Conservation (phyloP, 202 grass and related monocot species). For the Brachypodium distachyon region DNA sequence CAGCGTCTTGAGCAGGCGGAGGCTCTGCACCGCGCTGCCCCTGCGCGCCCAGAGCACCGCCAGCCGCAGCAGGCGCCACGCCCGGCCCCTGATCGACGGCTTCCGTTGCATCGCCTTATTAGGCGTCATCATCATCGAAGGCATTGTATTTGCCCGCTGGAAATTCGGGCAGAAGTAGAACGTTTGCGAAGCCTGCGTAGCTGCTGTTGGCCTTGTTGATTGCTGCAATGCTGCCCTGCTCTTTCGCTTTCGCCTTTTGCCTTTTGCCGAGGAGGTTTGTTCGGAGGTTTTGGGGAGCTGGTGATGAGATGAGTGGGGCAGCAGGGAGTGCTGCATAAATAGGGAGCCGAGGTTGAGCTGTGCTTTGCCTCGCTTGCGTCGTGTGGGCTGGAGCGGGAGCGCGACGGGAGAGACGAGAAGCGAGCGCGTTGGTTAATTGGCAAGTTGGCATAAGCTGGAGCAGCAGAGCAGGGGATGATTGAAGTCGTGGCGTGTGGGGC, state of each 20-base stretch:
- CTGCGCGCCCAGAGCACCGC: conserved; percentile 58
- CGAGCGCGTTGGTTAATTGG: conserved; percentile 18
- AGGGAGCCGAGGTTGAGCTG: not conserved
- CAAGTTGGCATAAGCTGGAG: conserved; percentile 21
- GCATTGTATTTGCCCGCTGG: not conserved
- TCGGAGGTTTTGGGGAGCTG: not conserved
- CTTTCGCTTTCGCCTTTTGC: too few species aligned
- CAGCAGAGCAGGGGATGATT: not conserved
- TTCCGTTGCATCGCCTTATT: not conserved
- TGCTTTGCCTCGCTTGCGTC: not conserved
- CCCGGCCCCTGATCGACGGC: conserved; percentile 30
- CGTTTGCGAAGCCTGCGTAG: not conserved
- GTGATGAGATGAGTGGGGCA: not conserved
- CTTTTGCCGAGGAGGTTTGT: not conserved
- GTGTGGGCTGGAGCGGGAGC: not conserved
- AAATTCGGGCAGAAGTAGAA: not conserved
- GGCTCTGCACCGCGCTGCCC: conserved; percentile 32
- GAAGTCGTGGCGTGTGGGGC: conserved; percentile 1
- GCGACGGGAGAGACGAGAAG: conserved; percentile 4
- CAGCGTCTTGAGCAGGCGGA: conserved; percentile 49
- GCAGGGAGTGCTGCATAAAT: not conserved
- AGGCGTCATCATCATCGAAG: not conserved
- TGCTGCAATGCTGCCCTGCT: not conserved
- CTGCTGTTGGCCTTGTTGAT: not conserved
- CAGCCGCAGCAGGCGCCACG: conserved; percentile 57